These are phyloP conservation scores for Rhizophagus sp. DNA, from an alignment of 192 early-diverging fungal genomes.

Conservation along the genomic window DNA sequence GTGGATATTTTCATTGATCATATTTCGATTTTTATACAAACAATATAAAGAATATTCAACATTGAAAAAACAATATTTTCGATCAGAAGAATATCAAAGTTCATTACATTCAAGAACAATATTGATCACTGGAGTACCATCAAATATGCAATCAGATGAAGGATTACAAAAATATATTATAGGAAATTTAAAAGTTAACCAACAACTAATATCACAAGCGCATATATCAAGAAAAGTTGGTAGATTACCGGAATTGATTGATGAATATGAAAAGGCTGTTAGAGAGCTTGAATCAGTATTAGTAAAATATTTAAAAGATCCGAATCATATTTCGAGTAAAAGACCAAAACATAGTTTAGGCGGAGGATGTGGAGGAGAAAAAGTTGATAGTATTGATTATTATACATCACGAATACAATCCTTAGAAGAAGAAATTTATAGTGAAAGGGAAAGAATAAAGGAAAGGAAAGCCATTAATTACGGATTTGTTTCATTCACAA, in stretches of 20 bases:
- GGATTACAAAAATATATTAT: constrained; percentile 51
- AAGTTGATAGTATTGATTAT: constrained; percentile 71
- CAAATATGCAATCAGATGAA: constrained; percentile 55
- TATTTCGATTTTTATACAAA: constrained; percentile 54
- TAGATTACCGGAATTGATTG: constrained; percentile 63
- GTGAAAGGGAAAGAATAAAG: constrained; percentile 45
- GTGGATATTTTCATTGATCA: constrained; percentile 58
- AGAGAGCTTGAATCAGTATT: constrained; percentile 65
- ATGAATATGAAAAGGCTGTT: constrained; percentile 64
- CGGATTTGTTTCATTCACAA: constrained; percentile 68
- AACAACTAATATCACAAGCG: constrained; percentile 52
- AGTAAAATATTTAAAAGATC: constrained; percentile 52
- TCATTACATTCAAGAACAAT: constrained; percentile 68
- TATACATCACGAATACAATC: constrained; percentile 64
- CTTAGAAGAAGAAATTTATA: constrained; percentile 55
- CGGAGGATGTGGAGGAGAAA: constrained; percentile 38
- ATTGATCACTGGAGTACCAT: constrained; percentile 64
- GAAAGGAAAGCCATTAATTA: constrained; percentile 63
- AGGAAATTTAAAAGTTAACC: constrained; percentile 36
- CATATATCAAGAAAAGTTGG: constrained; percentile 68
- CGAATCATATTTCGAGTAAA: constrained; percentile 37
- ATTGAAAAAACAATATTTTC: constrained; percentile 57
- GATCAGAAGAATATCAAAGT: constrained; percentile 59
- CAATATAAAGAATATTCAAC: constrained; percentile 54
- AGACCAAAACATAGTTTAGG: constrained; percentile 46